These are phyloP conservation scores for Gliomastix tumulicola DNA, from an alignment of 2,329 filamentous ascomycete species.

Conservation along the genomic window DNA sequence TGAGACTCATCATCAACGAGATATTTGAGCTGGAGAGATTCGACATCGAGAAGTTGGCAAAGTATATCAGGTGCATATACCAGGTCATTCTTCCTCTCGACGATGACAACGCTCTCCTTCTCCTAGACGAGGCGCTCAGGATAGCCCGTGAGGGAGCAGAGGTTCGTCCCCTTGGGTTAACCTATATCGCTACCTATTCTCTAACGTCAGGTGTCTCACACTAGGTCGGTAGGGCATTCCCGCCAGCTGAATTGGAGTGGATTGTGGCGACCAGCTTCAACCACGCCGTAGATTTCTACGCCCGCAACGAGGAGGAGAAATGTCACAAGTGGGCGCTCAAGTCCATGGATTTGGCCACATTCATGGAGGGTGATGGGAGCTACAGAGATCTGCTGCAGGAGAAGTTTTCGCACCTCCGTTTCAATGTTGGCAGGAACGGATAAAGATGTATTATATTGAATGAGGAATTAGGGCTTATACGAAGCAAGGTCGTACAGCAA, in stretches of 20 bases:
- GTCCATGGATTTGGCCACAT: constrained; percentile 55
- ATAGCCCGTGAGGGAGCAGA: constrained; percentile 40
- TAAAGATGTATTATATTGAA: too few species aligned
- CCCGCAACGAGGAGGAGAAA: constrained; percentile 41
- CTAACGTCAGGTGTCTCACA: too few species aligned
- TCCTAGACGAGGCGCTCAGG: constrained; percentile 56
- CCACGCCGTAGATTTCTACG: constrained; percentile 60
- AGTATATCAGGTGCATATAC: constrained; percentile 74
- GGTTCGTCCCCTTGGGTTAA: too few species aligned
- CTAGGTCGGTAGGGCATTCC: constrained; percentile 47
- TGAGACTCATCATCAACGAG: constrained; percentile 64
- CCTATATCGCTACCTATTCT: too few species aligned
- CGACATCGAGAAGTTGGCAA: constrained; percentile 54
- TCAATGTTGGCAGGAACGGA: too few species aligned
- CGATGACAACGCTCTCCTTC: constrained; percentile 45
- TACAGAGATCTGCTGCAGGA: constrained; percentile 30
- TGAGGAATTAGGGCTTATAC: too few species aligned
- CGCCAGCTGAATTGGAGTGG: constrained; percentile 66
- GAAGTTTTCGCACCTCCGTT: constrained; percentile 32
- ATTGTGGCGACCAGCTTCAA: constrained; percentile 66
- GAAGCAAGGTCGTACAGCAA: background rate
- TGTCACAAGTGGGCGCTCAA: constrained; percentile 57
- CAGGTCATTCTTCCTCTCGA: constrained; percentile 56
- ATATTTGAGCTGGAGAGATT: constrained; percentile 52
- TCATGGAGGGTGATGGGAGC: constrained; percentile 39